A percentile compares a stretch with the other conserved stretches of the same genome.
Conservation (phyloP, 2,329 filamentous ascomycete genomes). For the Pseudogymnoascus sp. region DNA sequence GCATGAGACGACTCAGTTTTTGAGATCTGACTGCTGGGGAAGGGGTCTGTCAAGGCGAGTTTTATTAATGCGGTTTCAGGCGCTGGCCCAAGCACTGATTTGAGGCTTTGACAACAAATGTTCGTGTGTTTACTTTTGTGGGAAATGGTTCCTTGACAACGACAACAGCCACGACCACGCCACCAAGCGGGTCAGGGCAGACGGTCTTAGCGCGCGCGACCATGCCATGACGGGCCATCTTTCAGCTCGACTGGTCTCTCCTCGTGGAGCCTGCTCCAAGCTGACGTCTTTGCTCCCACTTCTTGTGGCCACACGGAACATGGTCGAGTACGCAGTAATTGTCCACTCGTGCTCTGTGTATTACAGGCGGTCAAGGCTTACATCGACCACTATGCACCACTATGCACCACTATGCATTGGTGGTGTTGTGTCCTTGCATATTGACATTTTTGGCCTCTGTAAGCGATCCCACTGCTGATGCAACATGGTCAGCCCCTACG, state of each 20-base stretch:
- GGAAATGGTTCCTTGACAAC: background rate
- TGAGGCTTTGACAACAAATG: slow-evolving; percentile 2
- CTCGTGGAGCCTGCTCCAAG: background rate
- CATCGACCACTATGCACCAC: too few species aligned
- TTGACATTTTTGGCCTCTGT: background rate
- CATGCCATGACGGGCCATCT: background rate
- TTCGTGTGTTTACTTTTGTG: background rate
- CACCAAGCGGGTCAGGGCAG: background rate
- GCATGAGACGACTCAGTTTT: slow-evolving; percentile 5
- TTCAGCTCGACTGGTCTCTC: background rate
- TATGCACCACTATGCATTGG: background rate
- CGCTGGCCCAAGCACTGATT: background rate
- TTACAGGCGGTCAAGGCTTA: slow-evolving; percentile 1
- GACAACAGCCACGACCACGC: background rate
- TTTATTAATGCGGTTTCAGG: background rate
- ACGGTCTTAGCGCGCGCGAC: background rate
- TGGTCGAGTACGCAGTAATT: background rate
- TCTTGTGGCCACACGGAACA: background rate
- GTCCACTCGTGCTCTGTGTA: background rate
- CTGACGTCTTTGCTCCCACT: background rate
- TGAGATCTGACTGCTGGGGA: background rate
- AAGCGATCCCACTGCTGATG: background rate
- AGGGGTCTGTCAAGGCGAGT: background rate
- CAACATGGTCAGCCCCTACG: background rate
- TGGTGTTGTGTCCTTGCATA: background rate